Evolutionary conservation across 176 grass and related monocot species (phyloP), one percentile per base, ranked within the genome.

Genomic region (Guadua angustifolia): DNA sequence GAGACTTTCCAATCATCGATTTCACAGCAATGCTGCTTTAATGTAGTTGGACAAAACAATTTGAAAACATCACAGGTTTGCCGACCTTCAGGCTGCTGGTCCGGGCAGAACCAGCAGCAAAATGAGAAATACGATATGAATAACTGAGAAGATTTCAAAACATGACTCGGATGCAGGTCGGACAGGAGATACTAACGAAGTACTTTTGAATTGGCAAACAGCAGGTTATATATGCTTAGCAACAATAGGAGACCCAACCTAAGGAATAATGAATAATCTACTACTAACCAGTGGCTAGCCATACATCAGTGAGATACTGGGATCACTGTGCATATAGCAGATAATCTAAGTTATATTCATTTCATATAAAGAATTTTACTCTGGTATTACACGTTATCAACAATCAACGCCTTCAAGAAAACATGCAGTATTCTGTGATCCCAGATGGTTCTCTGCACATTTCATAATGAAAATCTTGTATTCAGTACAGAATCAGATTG

Each of bases 1-100:
- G 40, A 55, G 33, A 85, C 18, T 76, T 89, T 76, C 51, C 43
- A 84, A 68, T 49, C 42, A 75, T 85, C 40, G 69, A 38, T 18
- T 77, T 53, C 63, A 53, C 80, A 83, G 21, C 9, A 39, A 44
- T 42, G 32, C 43, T 17, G 19, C 43, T 88, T 56, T 6, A 50
- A 22, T 29, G 40, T 17, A 14, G 5, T 10, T 76, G 70, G 60
- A 86, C 38, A 67, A 13, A 38, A 36, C 36, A 75, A 26, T 67
- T 58, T 75, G 71, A 57, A 82, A 74, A 81, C 59, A 55, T 10
- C 32, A 5, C 9, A 46, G 47, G 46, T n/a, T n/a, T n/a, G n/a
- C n/a, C n/a, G n/a, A n/a, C n/a, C n/a, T n/a, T n/a, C n/a, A n/a
- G n/a, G n/a, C n/a, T n/a, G n/a, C n/a, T n/a, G n/a, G n/a, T n/a